Percentiles rank a stretch among this genome's conserved stretches.
Evolutionary conservation across 208 protist species (phyloP).

Genomic region (Trypanosoma vivax): DNA sequence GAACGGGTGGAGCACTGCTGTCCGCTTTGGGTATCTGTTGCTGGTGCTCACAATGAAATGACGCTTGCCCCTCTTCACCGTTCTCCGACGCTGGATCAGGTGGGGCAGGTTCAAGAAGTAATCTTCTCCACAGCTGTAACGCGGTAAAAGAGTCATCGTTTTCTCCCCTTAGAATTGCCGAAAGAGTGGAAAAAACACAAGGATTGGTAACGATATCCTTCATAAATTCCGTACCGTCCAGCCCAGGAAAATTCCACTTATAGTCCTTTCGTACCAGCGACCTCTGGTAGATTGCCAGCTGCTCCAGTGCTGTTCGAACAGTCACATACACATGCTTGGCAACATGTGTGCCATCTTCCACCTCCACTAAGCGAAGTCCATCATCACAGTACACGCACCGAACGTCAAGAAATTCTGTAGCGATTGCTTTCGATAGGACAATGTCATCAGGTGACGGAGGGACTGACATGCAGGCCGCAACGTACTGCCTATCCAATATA

Average conservation of each 20-base stretch:
- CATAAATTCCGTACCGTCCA: conserved; percentile 20
- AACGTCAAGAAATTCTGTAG: conserved; percentile 53
- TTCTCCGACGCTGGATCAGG: background rate
- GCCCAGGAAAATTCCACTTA: conserved; percentile 21
- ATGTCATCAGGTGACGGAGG: conserved; percentile 53
- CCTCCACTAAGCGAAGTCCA: conserved; percentile 39
- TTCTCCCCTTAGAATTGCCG: conserved; percentile 32
- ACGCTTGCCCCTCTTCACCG: background rate
- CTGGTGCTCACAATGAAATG: background rate
- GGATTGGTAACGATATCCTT: conserved; percentile 31
- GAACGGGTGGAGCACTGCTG: background rate
- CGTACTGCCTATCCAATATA: conserved; percentile 52
- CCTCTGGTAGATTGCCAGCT: conserved; percentile 55
- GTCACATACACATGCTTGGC: conserved; percentile 44
- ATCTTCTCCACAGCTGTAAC: conserved; percentile 36
- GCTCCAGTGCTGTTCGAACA: conserved; percentile 37
- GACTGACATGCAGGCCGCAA: conserved; percentile 56
- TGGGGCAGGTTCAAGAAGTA: conserved; percentile 13
- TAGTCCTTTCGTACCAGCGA: conserved; percentile 1
- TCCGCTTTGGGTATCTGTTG: background rate
- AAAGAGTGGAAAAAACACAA: conserved; percentile 32
- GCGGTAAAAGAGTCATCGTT: conserved; percentile 42
- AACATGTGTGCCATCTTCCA: conserved; percentile 38
- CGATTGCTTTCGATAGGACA: conserved; percentile 51
- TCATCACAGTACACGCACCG: conserved; percentile 48